These are phyloP conservation scores for Lachancea mirantina DNA, from an alignment of 805 yeast genomes.

Conservation along the genomic window DNA sequence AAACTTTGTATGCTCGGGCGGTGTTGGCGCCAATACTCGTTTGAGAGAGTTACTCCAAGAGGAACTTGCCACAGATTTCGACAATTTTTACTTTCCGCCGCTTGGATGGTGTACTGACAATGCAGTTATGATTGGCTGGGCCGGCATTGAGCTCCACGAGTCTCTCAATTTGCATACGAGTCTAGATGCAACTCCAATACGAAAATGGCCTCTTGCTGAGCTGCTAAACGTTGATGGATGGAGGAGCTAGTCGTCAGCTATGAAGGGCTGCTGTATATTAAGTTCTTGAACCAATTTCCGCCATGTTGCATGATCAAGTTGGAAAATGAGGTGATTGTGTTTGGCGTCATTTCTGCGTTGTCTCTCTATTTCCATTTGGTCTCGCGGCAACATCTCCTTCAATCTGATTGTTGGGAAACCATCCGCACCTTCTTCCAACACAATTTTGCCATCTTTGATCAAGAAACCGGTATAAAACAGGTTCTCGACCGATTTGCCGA, in stretches of 20 bases:
- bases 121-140: slow-evolving; percentile 96
- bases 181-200: slow-evolving; percentile 51
- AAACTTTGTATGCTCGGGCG: slow-evolving; percentile 81
- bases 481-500: slow-evolving; percentile 75
- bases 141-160: slow-evolving; percentile 85
- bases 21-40: slow-evolving; percentile 74
- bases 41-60: slow-evolving; percentile 43
- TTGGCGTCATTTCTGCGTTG: slow-evolving; percentile 24
- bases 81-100: slow-evolving; percentile 59
- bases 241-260: slow-evolving; percentile 27
- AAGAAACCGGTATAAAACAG: slow-evolving; percentile 77
- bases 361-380: slow-evolving; percentile 18
- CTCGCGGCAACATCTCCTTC: slow-evolving; percentile 27
- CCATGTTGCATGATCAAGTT: slow-evolving; percentile 66
- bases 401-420: slow-evolving; percentile 37
- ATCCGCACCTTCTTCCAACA: slow-evolving; percentile 45
- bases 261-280: slow-evolving; percentile 48
- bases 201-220: slow-evolving; percentile 76
- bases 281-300: slow-evolving; percentile 43
- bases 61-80: slow-evolving; percentile 31
- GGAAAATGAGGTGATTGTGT: slow-evolving; percentile 62
- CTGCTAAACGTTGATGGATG: slow-evolving; percentile 46
- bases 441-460: slow-evolving; percentile 61
- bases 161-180: slow-evolving; percentile 35
- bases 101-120: slow-evolving; percentile 81